Evolutionary conservation across 2,329 filamentous ascomycete genomes (phyloP).

Genomic region (Colletotrichum sublineola): DNA sequence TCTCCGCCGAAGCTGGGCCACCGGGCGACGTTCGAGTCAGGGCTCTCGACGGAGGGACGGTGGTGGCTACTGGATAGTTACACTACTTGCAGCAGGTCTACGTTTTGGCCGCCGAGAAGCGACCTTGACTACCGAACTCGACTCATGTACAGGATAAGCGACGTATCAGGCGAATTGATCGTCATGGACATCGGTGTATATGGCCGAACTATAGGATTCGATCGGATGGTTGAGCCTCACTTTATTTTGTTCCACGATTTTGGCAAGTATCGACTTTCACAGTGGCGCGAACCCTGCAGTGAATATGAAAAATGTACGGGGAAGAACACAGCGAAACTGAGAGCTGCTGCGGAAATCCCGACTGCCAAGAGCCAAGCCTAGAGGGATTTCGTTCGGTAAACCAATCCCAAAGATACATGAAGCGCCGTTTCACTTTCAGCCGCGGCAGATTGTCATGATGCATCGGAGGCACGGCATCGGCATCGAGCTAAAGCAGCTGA

Average conservation of each 20-base stretch:
- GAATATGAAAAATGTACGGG: neutral
- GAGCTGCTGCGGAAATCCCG: constrained; percentile 1
- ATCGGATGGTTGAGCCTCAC: constrained; percentile 13
- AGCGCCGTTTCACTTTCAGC: constrained; percentile 33
- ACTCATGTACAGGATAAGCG: constrained; percentile 9
- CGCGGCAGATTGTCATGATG: constrained; percentile 8
- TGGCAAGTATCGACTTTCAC: constrained; percentile 4
- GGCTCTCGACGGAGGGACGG: neutral
- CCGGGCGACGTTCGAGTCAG: constrained; percentile 38
- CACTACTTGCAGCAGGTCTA: constrained; percentile 3
- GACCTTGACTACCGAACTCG: neutral
- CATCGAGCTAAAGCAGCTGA: neutral
- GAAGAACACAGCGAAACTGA: neutral
- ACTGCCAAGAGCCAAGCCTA: neutral
- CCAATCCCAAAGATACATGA: constrained; percentile 21
- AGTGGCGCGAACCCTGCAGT: neutral
- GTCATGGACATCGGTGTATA: neutral
- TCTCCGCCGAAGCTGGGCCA: constrained; percentile 38
- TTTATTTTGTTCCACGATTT: neutral
- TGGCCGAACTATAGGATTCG: constrained; percentile 1
- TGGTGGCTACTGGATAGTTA: neutral
- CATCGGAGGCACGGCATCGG: neutral
- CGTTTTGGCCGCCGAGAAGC: neutral
- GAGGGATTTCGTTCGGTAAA: constrained; percentile 24
- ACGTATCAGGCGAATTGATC: constrained; percentile 3